Evolutionary conservation across 352 stramenopile species (phyloP).

Genomic region (Aphanomyces astaci): DNA sequence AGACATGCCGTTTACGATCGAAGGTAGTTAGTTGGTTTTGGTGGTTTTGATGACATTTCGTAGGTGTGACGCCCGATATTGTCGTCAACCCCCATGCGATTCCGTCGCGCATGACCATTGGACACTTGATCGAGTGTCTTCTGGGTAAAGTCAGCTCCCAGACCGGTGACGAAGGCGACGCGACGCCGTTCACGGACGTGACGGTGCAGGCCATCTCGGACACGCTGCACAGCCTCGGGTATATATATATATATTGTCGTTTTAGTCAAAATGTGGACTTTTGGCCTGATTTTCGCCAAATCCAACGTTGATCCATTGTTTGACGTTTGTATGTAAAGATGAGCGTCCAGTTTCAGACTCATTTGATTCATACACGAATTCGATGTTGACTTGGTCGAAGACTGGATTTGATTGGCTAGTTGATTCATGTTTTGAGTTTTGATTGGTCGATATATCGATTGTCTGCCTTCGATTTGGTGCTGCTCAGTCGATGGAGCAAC

Average conservation of each 20-base stretch:
- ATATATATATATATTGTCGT: too few relatives aligned
- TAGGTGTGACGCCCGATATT: slow-evolving; percentile 97
- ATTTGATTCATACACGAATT: too few relatives aligned
- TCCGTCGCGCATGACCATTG: slow-evolving; percentile 99
- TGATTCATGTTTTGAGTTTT: too few relatives aligned
- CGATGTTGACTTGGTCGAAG: too few relatives aligned
- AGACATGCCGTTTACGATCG: slow-evolving; percentile 99
- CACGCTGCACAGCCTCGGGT: slow-evolving; percentile 89
- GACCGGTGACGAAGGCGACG: slow-evolving; percentile 96
- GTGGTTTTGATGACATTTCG: not conserved
- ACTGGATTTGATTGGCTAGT: too few relatives aligned
- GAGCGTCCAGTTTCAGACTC: too few relatives aligned
- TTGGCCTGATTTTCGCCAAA: too few relatives aligned
- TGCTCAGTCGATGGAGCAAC: too few relatives aligned
- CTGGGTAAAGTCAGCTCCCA: slow-evolving; percentile 97
- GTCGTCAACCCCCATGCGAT: slow-evolving; percentile 99
- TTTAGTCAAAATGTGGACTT: too few relatives aligned
- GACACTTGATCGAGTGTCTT: slow-evolving; percentile 99
- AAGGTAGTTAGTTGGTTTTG: slow-evolving; percentile 38
- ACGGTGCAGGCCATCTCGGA: slow-evolving; percentile 97
- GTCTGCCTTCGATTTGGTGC: too few relatives aligned
- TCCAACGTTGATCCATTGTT: not conserved
- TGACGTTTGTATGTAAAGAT: too few relatives aligned
- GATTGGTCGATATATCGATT: too few relatives aligned
- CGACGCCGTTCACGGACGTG: slow-evolving; percentile 98